Evolutionary conservation across 371 early-diverging fungal species (phyloP).

Genomic region (Aphelidium insulamus): DNA sequence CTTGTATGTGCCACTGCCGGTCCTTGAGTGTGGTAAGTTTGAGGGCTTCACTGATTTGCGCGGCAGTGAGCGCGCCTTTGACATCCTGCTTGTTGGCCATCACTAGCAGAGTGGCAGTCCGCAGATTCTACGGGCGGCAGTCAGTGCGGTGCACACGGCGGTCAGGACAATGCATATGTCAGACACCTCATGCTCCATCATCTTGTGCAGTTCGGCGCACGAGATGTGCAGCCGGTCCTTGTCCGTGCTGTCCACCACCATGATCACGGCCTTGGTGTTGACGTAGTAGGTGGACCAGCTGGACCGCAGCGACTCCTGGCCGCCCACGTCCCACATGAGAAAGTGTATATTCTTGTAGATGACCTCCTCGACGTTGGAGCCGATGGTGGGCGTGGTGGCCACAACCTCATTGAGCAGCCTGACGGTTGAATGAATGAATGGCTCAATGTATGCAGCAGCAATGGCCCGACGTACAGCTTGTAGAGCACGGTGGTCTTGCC

Average conservation of each 20-base stretch:
- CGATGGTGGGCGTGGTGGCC: slow-evolving; percentile 47
- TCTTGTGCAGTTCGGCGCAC: slow-evolving; percentile 35
- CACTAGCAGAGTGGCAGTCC: slow-evolving; percentile 32
- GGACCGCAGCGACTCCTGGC: slow-evolving; percentile 39
- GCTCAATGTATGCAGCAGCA: not conserved
- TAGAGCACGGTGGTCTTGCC: slow-evolving; percentile 42
- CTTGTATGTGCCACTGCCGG: slow-evolving; percentile 52
- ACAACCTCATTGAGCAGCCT: slow-evolving; percentile 45
- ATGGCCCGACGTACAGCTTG: slow-evolving; percentile 14
- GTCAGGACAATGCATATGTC: too few species aligned
- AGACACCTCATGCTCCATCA: slow-evolving; percentile 59
- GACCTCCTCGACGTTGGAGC: slow-evolving; percentile 43
- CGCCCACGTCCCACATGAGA: slow-evolving; percentile 56
- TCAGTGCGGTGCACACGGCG: too few species aligned
- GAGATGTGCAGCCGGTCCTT: slow-evolving; percentile 33
- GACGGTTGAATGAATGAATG: not conserved
- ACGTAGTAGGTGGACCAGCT: slow-evolving; percentile 51
- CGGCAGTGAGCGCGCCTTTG: slow-evolving; percentile 34
- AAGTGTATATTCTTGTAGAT: slow-evolving; percentile 46
- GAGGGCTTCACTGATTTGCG: slow-evolving; percentile 40
- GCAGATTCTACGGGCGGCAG: slow-evolving; percentile 12
- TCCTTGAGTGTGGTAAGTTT: slow-evolving; percentile 34
- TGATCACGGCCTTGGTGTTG: slow-evolving; percentile 45
- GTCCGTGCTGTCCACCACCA: slow-evolving; percentile 54
- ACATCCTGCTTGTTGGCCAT: slow-evolving; percentile 53